A percentile compares a stretch with the other conserved stretches of the same genome.
phyloP scores from a whole-genome alignment of 2,329 filamentous ascomycete genomes.

The Fusarium drepaniforme region DNA sequence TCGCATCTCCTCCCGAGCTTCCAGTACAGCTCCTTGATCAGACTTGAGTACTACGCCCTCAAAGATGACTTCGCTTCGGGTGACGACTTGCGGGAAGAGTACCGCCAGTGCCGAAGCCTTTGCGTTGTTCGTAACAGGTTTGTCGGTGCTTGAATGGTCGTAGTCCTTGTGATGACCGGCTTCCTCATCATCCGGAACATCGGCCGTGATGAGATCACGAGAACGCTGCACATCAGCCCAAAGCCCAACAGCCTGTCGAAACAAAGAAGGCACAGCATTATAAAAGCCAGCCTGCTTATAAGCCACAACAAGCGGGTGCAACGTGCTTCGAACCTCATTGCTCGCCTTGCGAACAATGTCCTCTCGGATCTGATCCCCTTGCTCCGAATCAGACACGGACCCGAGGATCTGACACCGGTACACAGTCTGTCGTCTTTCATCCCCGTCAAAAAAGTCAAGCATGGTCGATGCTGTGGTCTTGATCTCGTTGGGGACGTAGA shows the following conservation, averaged over 20 bases:
- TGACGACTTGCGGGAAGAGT: constrained; percentile 44
- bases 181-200: constrained; percentile 37
- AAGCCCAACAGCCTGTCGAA: constrained; percentile 40
- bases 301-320: constrained; percentile 37
- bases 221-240: constrained; percentile 44
- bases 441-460: constrained; percentile 40
- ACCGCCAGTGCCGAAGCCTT: constrained; percentile 23
- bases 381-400: constrained; percentile 33
- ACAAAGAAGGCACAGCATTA: constrained; percentile 38
- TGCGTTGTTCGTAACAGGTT: constrained; percentile 5
- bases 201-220: constrained; percentile 41
- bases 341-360: constrained; percentile 44
- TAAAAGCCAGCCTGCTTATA: constrained; percentile 43
- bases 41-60: constrained; percentile 43
- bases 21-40: constrained; percentile 34
- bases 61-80: constrained; percentile 38
- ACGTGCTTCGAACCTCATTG: constrained; percentile 35
- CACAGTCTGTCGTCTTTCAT: constrained; percentile 40
- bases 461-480: constrained; percentile 33
- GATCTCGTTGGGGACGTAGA: constrained; percentile 40
- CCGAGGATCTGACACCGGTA: constrained; percentile 47
- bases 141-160: constrained; percentile 15
- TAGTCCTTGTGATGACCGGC: constrained; percentile 39
- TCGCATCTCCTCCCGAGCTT: constrained; percentile 30
- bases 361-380: constrained; percentile 33